Conservation (phyloP, 2,329 filamentous ascomycete species). For the Sclerotinia nivalis region DNA sequence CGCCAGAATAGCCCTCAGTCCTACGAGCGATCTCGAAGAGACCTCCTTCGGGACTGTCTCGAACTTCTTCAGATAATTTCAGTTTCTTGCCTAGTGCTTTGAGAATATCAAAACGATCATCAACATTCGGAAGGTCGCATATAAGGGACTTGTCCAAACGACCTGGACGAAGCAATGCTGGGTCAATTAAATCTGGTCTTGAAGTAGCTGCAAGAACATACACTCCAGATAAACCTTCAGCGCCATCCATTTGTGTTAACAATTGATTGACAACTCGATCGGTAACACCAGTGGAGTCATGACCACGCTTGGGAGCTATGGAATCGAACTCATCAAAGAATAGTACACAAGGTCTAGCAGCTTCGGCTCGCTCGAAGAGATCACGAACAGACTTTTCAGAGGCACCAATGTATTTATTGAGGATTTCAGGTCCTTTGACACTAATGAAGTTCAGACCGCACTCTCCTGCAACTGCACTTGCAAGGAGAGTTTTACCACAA, state of each 20-base stretch:
- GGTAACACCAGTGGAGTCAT: conserved; percentile 97
- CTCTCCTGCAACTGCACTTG: conserved; percentile 95
- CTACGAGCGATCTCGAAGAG: conserved; percentile 67
- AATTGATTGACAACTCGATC: conserved; percentile 98
- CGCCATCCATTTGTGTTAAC: conserved; percentile 97
- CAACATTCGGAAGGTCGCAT: conserved; percentile 79
- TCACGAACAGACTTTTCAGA: conserved; percentile 96
- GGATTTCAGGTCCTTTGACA: conserved; percentile 95
- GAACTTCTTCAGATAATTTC: conserved; percentile 67
- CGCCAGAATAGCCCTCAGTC: conserved; percentile 90
- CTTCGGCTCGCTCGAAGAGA: conserved; percentile 87
- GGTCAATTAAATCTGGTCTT: conserved; percentile 91
- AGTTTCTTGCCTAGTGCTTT: conserved; percentile 80
- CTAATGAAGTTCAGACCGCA: conserved; percentile 98
- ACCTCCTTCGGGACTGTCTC: conserved; percentile 21
- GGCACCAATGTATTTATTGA: conserved; percentile 99
- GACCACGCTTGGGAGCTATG: conserved; percentile 94
- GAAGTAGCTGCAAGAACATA: conserved; percentile 96
- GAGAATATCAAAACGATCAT: conserved; percentile 87
- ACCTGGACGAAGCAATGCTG: conserved; percentile 85
- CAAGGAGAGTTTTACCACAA: conserved; percentile 93
- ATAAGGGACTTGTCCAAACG: conserved; percentile 90
- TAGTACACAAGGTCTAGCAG: conserved; percentile 87
- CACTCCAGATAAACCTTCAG: conserved; percentile 89
- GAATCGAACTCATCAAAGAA: conserved; percentile 99